These are phyloP conservation scores for Coemansia sp. DNA, from an alignment of 192 early-diverging fungal genomes.

Conservation along the genomic window DNA sequence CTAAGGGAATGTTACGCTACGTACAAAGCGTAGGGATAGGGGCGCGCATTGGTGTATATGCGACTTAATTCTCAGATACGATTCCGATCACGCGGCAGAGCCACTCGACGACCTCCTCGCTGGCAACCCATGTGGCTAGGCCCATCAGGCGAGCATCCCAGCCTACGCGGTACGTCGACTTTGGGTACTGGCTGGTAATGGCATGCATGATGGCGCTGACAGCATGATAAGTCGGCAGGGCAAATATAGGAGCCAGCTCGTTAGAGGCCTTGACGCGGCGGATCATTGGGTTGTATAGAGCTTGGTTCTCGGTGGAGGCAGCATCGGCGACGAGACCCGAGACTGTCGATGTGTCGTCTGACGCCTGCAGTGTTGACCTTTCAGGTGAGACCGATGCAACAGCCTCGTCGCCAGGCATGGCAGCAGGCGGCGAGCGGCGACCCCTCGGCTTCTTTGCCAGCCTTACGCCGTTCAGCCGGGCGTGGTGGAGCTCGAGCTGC, in stretches of 20 bases:
- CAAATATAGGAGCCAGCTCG: constrained; percentile 47
- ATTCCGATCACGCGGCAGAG: constrained; percentile 50
- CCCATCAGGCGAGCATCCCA: constrained; percentile 54
- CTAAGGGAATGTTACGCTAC: neutral
- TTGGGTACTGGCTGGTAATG: constrained; percentile 51
- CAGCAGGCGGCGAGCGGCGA: constrained; percentile 9
- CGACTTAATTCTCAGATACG: constrained; percentile 37
- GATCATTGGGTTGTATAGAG: constrained; percentile 46
- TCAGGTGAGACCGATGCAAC: constrained; percentile 36
- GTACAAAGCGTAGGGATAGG: neutral
- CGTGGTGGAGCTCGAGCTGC: constrained; percentile 53
- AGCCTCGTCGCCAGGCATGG: constrained; percentile 48
- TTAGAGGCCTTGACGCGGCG: constrained; percentile 47
- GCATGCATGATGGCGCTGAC: constrained; percentile 49
- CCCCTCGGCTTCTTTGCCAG: neutral
- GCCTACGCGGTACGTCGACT: constrained; percentile 55
- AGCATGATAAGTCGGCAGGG: constrained; percentile 49
- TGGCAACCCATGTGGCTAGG: constrained; percentile 38
- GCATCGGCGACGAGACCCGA: neutral
- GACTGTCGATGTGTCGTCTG: constrained; percentile 1
- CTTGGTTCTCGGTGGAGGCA: constrained; percentile 12
- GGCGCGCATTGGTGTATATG: neutral
- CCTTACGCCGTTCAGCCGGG: constrained; percentile 41
- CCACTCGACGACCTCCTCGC: constrained; percentile 54
- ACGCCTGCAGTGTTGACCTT: neutral